Percentiles rank a stretch among this genome's conserved stretches.
These are phyloP conservation scores for Lagerstroemia speciosa DNA, from an alignment of 345 rosid genomes.

Conservation along the genomic window DNA sequence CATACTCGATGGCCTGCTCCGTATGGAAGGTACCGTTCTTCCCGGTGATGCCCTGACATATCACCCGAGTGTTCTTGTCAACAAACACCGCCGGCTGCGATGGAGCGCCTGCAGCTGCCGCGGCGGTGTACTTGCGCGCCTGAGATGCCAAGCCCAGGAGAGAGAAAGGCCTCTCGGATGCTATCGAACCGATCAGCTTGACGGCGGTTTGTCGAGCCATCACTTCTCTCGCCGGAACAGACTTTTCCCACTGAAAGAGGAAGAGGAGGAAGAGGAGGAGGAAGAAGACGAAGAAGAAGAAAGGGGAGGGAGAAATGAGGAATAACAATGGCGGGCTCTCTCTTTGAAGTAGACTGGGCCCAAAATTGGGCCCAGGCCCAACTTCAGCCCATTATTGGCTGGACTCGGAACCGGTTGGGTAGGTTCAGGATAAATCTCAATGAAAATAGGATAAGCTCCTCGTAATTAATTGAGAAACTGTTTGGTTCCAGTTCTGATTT, in stretches of 20 bases:
- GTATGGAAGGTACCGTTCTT: conserved; percentile 93
- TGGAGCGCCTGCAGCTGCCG: conserved; percentile 44
- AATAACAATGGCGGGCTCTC: too few species aligned
- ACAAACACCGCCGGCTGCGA: conserved; percentile 81
- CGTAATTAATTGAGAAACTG: too few species aligned
- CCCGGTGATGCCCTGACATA: conserved; percentile 97
- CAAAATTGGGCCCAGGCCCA: too few species aligned
- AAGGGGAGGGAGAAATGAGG: not conserved
- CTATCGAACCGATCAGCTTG: conserved; percentile 28
- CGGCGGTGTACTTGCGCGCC: conserved; percentile 43
- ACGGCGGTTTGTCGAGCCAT: conserved; percentile 37
- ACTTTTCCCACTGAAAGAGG: not conserved
- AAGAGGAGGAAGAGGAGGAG: not conserved
- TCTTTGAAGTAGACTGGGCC: too few species aligned
- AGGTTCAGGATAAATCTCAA: too few species aligned
- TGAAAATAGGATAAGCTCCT: too few species aligned
- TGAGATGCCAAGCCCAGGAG: conserved; percentile 13
- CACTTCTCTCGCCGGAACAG: conserved; percentile 2
- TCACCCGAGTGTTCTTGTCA: conserved; percentile 78
- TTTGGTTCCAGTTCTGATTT: too few species aligned
- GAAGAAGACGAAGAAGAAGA: not conserved
- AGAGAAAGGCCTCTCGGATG: conserved; percentile 20
- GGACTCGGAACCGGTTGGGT: too few species aligned
- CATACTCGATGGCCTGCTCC: conserved; percentile 94
- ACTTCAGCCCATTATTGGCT: too few species aligned